These are phyloP conservation scores for Zymoseptoria brevis DNA, from an alignment of 2,329 filamentous ascomycete genomes.

Conservation along the genomic window DNA sequence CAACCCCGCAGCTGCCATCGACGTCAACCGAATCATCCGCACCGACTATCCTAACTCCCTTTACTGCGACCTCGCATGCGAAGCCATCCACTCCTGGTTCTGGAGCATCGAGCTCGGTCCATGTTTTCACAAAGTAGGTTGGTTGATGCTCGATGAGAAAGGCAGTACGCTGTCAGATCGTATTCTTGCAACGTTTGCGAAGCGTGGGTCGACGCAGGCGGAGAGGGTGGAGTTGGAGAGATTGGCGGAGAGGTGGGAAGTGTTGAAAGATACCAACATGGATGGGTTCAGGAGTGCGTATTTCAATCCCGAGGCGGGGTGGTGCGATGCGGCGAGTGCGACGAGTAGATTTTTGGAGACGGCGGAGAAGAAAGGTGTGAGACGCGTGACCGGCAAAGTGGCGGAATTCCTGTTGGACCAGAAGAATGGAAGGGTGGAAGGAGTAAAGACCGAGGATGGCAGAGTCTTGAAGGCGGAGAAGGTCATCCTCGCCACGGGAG, in stretches of 20 bases:
- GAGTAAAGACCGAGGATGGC: conserved; percentile 45
- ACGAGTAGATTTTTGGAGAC: conserved; percentile 38
- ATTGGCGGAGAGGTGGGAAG: conserved; percentile 32
- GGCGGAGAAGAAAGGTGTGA: conserved; percentile 39
- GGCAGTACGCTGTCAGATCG: conserved; percentile 32
- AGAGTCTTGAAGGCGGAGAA: conserved; percentile 43
- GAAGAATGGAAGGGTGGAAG: conserved; percentile 29
- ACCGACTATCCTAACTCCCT: conserved; percentile 25
- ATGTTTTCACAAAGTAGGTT: conserved; percentile 53
- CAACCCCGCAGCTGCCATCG: conserved; percentile 33
- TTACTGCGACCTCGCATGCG: conserved; percentile 29
- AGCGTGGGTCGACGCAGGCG: conserved; percentile 34
- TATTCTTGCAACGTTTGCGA: conserved; percentile 46
- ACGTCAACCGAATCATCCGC: conserved; percentile 28
- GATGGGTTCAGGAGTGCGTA: conserved; percentile 37
- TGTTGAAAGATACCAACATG: conserved; percentile 32
- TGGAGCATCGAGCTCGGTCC: conserved; percentile 22
- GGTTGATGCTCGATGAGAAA: conserved; percentile 45
- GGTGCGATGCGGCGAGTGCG: conserved; percentile 45
- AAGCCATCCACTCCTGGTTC: conserved; percentile 34
- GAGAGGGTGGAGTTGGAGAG: conserved; percentile 39
- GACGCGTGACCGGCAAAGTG: conserved; percentile 39
- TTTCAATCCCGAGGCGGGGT: conserved; percentile 46
- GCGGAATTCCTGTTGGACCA: conserved; percentile 35
- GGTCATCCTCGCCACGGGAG: conserved; percentile 49